These are phyloP conservation scores for Phytophthora capsici DNA, from an alignment of 352 stramenopile genomes.

Conservation along the genomic window DNA sequence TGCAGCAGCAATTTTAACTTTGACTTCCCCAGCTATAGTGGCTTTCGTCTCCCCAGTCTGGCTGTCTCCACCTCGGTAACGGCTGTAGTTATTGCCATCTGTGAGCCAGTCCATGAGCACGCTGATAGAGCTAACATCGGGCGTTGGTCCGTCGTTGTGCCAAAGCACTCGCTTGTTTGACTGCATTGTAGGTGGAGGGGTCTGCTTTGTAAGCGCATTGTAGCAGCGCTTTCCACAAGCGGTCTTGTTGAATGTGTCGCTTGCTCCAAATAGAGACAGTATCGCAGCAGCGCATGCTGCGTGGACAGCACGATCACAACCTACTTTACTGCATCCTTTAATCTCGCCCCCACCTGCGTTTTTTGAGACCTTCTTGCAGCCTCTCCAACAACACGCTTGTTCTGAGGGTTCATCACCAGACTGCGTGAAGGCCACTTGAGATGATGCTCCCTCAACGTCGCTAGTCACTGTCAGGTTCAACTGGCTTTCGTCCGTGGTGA, in stretches of 20 bases:
- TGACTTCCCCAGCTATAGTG: background rate
- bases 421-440: too few species aligned
- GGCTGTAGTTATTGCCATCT: constrained; percentile 9
- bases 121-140: constrained; percentile 9
- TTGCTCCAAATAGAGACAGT: background rate
- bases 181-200: too few species aligned
- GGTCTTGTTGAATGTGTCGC: constrained; percentile 3
- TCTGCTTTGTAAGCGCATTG: constrained; percentile 4
- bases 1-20: background rate
- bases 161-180: constrained; percentile 13
- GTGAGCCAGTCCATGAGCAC: constrained; percentile 16
- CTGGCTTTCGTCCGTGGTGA: too few species aligned
- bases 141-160: constrained; percentile 13
- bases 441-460: too few species aligned
- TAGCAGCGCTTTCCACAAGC: constrained; percentile 13
- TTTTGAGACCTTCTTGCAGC: background rate
- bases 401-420: too few species aligned
- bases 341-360: background rate
- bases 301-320: background rate
- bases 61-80: constrained; percentile 5
- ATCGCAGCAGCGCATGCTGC: constrained; percentile 1
- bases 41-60: constrained; percentile 1
- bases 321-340: background rate
- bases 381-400: background rate
- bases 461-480: too few species aligned